Evolutionary conservation across 176 grass and related monocot species (phyloP).

Genomic region (Chrysopogon serrulatus): DNA sequence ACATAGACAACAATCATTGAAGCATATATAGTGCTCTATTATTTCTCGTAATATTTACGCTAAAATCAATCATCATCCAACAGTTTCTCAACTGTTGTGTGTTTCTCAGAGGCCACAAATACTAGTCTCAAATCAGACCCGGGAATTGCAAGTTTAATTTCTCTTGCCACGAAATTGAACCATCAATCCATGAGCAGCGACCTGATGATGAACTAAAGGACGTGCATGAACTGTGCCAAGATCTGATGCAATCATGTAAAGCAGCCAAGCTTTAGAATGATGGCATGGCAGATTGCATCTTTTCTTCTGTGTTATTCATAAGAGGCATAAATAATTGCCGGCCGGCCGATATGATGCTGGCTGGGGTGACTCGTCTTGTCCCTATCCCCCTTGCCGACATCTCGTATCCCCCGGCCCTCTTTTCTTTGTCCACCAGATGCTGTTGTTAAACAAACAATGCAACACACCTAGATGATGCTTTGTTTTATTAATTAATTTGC

Average conservation of each 20-base stretch:
- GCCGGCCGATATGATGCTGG: neutral
- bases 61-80: neutral
- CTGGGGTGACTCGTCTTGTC: slow-evolving; percentile 18
- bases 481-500: neutral
- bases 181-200: neutral
- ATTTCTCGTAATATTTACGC: neutral
- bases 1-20: neutral
- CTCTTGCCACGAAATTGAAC: neutral
- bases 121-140: neutral
- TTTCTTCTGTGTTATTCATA: neutral
- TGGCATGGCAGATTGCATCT: neutral
- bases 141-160: neutral
- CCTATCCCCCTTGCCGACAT: slow-evolving; percentile 33
- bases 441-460: neutral
- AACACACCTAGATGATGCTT: neutral
- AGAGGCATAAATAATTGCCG: slow-evolving; percentile 14
- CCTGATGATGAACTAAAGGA: neutral
- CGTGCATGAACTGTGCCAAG: neutral
- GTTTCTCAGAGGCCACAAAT: neutral
- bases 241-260: neutral
- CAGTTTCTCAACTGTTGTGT: neutral
- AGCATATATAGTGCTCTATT: neutral
- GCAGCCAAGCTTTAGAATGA: neutral
- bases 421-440: neutral
- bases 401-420: neutral